Evolutionary conservation across 306 rosid genomes (phyloP), one percentile per base, ranked within the genome.

Genomic region (Vachellia collinsii): DNA sequence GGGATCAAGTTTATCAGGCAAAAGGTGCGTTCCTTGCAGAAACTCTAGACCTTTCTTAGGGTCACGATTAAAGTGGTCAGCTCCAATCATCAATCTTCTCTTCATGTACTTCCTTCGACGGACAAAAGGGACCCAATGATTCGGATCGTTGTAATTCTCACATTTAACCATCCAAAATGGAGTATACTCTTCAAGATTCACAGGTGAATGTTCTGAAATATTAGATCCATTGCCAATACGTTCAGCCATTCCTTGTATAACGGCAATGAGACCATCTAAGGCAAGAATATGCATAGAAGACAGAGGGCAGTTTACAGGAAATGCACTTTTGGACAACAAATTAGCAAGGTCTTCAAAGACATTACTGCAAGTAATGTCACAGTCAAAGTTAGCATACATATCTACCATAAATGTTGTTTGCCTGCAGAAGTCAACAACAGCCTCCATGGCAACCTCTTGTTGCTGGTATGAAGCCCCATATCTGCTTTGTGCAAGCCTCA

Each of bases 91-190:
- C 86, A 95, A 81, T 85, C 97, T 92, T 83, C 98, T 93, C 82
- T 95, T 95, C 84, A 95, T 91, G 86, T 91, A 90, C 87, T 95
- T 95, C 87, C 89, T 91, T 69, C 96, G 88, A 70, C 93, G 97
- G 70, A 87, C 92, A 88, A 93, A 95, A 58, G 97, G 90, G 83
- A 95, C 94, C 98, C 98, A 95, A 42, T 87, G 86, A 89, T 78
- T 85, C 84, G 99, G 94, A 85, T 95, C 99, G 23, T 87, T 77
- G 78, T 95, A 95, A 82, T 92, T 89, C 72, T 91, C 98, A 75
- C 99, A 95, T 83, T 90, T 93, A 59, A 95, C 98, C 96, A 92
- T 91, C 98, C 99, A 95, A 90, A 95, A 95, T 17, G 97, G 97
- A 82, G 90, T 90, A 85, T 92, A 92, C 88, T 91, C 96, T 83